Percentiles rank a stretch among this genome's conserved stretches.
Evolutionary conservation across 257 asterid genomes (phyloP).

Genomic region (Thymus quinquecostatus): DNA sequence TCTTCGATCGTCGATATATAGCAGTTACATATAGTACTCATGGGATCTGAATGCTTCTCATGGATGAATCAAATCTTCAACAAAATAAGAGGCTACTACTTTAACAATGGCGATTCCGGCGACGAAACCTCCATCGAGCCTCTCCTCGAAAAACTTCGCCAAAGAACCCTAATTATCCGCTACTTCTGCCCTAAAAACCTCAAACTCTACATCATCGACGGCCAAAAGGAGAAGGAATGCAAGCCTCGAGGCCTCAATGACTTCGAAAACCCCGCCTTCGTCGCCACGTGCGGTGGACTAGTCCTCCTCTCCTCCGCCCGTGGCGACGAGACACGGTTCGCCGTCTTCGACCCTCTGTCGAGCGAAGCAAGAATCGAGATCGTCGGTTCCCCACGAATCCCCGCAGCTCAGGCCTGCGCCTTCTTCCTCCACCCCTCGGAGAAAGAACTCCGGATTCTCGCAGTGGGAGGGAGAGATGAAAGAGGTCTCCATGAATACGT

Average conservation of each 20-base stretch:
- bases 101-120: background rate
- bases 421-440: slow-evolving; percentile 18
- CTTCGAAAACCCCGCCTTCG: background rate
- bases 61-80: background rate
- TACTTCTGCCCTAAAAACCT: slow-evolving; percentile 3
- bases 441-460: background rate
- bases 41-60: background rate
- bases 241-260: background rate
- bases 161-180: background rate
- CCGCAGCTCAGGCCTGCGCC: background rate
- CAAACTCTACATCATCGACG: slow-evolving; percentile 1
- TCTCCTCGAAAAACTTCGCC: background rate
- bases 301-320: background rate
- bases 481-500: background rate
- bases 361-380: background rate
- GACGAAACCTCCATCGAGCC: background rate
- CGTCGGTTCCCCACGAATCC: background rate
- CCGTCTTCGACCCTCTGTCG: background rate
- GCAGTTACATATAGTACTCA: background rate
- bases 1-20: too few species aligned
- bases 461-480: background rate
- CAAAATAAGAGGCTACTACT: background rate
- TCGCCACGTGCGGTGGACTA: background rate
- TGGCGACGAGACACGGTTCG: background rate
- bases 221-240: background rate